Base-by-base conservation (phyloP, 176 grass and related monocot genomes). In the Carex scoparia region DNA sequence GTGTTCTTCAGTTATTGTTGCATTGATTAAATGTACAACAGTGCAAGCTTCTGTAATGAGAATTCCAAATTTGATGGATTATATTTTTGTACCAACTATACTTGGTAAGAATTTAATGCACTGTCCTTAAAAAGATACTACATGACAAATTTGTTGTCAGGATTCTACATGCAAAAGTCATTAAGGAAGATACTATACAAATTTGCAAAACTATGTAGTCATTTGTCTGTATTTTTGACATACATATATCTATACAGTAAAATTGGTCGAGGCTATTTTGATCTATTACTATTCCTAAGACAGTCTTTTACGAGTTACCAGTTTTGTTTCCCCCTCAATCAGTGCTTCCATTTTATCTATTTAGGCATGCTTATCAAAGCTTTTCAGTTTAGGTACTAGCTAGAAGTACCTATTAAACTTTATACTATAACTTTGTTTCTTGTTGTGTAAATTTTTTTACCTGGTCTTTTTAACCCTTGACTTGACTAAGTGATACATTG, bases 281-380 rank as follows among this genome's bases (percentile, higher is more conserved):
- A 42, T 83, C 42, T 65, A 18, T 83, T 3, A 68, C 12, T 32
- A 83, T 30, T 82, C 5, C 10, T 76, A 54, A 51, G 10, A 40
- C 32, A 16, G 58, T 65, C 55, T 15, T 81, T 42, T 46, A 12
- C 40, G 35, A 19, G 63, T 18, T 63, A 63, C 31, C 23, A 54
- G 12, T 54, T 61, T 27, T 81, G 27, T 81, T 9, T 59, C n/a
- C 16, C 16, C 12, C 62, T 23, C 65, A 51, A 67, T 18, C 38
- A 69, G 46, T 67, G 23, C 23, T 83, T 83, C 14, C 28, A 14
- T 64, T 63, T 82, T 82, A 5, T 82, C 79, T 65, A n/a, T 66
- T 82, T 65, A 38, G 80, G 32, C 80, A 82, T 82, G 80, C 61
- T 19, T 51, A 28, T 63, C 57, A 82, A 51, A 82, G 60, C n/a